phyloP scores from a whole-genome alignment of 139 green algal genomes.

The Edaphochlamys debaryana region DNA sequence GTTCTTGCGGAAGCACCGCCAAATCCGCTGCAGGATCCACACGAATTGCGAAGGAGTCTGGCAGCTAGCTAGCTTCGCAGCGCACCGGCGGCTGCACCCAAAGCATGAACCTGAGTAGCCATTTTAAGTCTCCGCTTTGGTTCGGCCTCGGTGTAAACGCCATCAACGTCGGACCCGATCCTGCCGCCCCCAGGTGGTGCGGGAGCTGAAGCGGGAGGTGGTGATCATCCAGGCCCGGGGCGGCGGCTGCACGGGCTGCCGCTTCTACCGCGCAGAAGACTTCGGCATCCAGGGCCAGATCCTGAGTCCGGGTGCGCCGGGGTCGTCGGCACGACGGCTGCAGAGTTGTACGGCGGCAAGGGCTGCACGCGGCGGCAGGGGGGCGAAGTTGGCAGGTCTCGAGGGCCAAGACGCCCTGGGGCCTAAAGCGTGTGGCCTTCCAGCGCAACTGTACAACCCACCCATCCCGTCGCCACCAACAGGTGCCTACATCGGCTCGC shows the following conservation, averaged over 20 bases:
- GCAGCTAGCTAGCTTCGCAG: not conserved
- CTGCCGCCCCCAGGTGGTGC: not conserved
- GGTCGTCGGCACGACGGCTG: no score
- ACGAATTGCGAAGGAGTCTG: not conserved
- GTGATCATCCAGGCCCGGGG: not conserved
- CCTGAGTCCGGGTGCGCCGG: not conserved
- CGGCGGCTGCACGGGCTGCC: not conserved
- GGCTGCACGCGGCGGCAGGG: no score
- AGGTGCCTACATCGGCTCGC: slow-evolving; percentile 7
- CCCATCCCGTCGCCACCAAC: no score
- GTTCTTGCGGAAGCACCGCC: no score
- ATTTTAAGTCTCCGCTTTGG: no score
- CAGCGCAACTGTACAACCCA: no score
- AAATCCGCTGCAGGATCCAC: not conserved
- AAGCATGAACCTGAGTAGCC: no score
- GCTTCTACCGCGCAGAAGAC: not conserved
- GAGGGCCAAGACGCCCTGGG: no score
- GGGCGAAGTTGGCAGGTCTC: no score
- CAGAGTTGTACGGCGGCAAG: no score
- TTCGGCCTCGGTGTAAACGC: not conserved
- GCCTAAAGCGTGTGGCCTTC: no score
- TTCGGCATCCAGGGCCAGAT: not conserved
- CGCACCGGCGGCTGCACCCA: no score
- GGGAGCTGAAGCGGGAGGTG: not conserved
- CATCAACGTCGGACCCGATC: not conserved